Evolutionary conservation across 192 early-diverging fungal species (phyloP).

Genomic region (Gryganskiella cystojenkinii): DNA sequence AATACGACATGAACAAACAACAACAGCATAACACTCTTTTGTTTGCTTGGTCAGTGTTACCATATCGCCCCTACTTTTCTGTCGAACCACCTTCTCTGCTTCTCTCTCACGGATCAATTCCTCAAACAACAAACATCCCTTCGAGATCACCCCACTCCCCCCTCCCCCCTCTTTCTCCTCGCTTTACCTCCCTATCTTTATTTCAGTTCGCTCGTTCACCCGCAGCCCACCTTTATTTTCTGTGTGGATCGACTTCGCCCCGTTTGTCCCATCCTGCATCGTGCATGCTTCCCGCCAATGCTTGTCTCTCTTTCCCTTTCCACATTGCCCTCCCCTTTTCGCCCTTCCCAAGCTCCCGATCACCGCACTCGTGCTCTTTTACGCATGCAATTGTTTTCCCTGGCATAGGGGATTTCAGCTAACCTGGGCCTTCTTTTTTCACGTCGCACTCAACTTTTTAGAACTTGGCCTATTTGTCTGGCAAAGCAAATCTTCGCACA

Average conservation of each 20-base stretch:
- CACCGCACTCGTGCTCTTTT: neutral
- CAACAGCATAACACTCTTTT: neutral
- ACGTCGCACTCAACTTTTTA: no score
- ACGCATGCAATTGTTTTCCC: neutral
- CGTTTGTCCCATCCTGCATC: neutral
- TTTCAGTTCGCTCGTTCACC: neutral
- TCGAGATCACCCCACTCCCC: neutral
- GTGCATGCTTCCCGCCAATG: neutral
- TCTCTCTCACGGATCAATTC: neutral
- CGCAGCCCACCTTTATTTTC: neutral
- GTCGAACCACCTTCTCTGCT: neutral
- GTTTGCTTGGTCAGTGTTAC: neutral
- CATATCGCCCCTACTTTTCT: neutral
- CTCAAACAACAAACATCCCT: conserved; percentile 3
- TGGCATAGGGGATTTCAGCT: no score
- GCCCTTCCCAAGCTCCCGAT: neutral
- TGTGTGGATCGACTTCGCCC: neutral
- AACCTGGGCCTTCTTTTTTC: no score
- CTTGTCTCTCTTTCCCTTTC: neutral
- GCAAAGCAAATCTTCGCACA: no score
- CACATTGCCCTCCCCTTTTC: neutral
- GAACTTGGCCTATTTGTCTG: no score
- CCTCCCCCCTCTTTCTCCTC: neutral
- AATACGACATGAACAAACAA: neutral
- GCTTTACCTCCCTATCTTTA: neutral